Conservation (phyloP, 805 yeast species). For the Teunomyces kruisii region DNA sequence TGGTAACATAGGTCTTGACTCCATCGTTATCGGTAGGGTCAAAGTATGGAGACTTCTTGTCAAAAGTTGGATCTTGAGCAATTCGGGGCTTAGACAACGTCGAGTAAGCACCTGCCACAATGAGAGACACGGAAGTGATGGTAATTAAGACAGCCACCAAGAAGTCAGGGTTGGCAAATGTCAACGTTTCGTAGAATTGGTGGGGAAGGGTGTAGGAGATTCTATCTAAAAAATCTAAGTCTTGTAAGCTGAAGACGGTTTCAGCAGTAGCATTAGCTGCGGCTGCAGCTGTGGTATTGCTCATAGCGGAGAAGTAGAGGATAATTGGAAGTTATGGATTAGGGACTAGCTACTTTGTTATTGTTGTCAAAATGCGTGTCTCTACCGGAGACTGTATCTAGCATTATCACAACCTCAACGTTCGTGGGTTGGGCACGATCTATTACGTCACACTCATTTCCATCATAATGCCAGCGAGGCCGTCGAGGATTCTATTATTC, state of each 20-base stretch:
- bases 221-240: not conserved
- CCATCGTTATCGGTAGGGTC: slow-evolving; percentile 27
- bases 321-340: not conserved
- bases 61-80: slow-evolving; percentile 22
- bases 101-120: slow-evolving; percentile 5
- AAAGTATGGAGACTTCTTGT: slow-evolving; percentile 11
- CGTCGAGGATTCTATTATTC: too few species aligned
- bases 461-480: too few species aligned
- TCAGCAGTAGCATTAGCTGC: not conserved
- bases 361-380: too few species aligned
- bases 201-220: not conserved
- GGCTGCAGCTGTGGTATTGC: not conserved
- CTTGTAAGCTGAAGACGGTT: not conserved
- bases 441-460: too few species aligned
- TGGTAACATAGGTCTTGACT: slow-evolving; percentile 11
- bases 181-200: not conserved
- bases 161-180: not conserved
- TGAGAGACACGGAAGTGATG: not conserved
- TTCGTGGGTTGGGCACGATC: too few species aligned
- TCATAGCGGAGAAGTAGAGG: not conserved
- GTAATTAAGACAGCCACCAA: not conserved
- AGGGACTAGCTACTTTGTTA: too few species aligned
- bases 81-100: slow-evolving; percentile 23
- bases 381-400: too few species aligned
- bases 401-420: too few species aligned